Evolutionary conservation across 768 basidiomycete genomes (phyloP).

Genomic region (Crepidotus variabilis): DNA sequence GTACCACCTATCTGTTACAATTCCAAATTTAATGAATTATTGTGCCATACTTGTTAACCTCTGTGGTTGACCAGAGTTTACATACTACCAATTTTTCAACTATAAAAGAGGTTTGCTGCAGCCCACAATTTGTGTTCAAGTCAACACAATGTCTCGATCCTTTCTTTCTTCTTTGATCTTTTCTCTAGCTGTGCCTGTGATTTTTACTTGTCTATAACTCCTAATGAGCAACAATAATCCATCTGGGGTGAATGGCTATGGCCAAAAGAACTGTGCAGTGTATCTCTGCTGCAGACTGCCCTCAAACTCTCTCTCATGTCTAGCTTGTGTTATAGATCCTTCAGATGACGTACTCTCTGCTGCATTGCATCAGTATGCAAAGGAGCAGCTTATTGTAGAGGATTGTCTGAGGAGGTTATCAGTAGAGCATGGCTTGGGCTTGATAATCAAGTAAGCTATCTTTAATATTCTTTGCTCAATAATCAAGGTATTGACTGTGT

Average conservation of each 20-base stretch:
- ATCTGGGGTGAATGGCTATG: constrained; percentile 15
- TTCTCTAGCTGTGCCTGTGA: no score
- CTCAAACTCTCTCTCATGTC: not conserved
- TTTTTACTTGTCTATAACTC: not conserved
- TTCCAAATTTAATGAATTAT: no score
- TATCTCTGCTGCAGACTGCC: not conserved
- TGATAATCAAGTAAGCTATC: constrained; percentile 6
- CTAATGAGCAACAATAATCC: constrained; percentile 10
- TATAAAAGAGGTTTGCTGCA: no score
- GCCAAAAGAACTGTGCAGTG: constrained; percentile 10
- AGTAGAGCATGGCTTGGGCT: constrained; percentile 1
- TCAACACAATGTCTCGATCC: no score
- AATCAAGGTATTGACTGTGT: no score
- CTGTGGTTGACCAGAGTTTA: no score
- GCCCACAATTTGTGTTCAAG: no score
- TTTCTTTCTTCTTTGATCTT: no score
- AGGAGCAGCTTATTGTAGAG: constrained; percentile 10
- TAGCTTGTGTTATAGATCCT: constrained; percentile 9
- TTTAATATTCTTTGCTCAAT: no score
- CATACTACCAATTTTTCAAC: no score
- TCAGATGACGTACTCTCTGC: constrained; percentile 8
- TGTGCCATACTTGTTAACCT: no score
- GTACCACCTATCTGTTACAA: no score
- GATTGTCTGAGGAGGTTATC: constrained; percentile 4
- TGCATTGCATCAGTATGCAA: constrained; percentile 13